phyloP scores from a whole-genome alignment of 257 asterid genomes.

The Mitragyna speciosa region DNA sequence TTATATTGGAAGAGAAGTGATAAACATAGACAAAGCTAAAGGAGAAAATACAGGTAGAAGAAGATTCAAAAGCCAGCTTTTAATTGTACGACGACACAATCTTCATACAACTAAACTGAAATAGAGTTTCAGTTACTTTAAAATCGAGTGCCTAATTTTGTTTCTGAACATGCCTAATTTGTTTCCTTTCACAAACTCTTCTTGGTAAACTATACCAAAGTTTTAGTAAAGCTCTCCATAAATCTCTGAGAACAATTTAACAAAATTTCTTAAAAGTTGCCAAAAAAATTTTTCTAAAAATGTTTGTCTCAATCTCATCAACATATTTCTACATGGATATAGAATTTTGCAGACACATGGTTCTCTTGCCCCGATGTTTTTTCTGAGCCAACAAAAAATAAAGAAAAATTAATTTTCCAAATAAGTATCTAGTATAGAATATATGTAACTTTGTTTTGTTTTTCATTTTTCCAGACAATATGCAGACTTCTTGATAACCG shows the following conservation, averaged over 20 bases:
- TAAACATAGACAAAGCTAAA: not conserved
- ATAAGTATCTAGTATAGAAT: not conserved
- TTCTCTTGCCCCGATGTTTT: not conserved
- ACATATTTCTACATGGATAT: not conserved
- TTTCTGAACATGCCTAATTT: not conserved
- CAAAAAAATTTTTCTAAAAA: not conserved
- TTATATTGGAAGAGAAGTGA: too few relatives aligned
- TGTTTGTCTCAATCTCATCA: not conserved
- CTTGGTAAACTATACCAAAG: not conserved
- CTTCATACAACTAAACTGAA: not conserved
- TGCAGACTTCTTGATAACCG: not conserved
- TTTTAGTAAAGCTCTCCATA: not conserved
- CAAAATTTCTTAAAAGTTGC: not conserved
- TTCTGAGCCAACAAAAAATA: not conserved
- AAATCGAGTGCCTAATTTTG: not conserved
- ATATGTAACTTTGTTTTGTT: not conserved
- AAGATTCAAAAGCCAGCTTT: not conserved
- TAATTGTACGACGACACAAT: not conserved
- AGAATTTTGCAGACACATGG: not conserved
- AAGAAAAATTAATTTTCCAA: not conserved
- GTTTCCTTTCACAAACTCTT: not conserved
- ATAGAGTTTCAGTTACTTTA: not conserved
- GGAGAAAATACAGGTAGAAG: not conserved
- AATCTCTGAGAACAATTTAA: not conserved
- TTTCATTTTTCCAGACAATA: too few relatives aligned